A percentile compares a stretch with the other conserved stretches of the same genome.
Conservation (phyloP, 345 rosid genomes). For the Euphorbia tirucalli region DNA sequence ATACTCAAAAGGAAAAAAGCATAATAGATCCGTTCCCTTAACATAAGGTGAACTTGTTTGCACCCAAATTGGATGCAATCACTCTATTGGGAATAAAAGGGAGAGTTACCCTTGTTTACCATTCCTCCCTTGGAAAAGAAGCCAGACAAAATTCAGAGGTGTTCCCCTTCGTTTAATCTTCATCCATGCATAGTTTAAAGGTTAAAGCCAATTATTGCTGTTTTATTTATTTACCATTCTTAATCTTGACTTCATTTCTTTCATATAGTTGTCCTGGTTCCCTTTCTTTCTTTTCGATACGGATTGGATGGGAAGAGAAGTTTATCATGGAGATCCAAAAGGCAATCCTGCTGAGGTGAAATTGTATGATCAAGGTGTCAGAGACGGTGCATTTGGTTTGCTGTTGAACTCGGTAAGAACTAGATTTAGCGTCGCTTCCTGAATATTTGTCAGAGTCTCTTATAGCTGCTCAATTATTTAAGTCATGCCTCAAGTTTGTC, state of each 20-base stretch:
- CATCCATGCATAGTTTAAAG: neutral
- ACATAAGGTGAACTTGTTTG: neutral
- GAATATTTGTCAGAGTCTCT: constrained; percentile 9
- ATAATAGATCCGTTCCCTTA: neutral
- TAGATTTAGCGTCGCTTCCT: constrained; percentile 34
- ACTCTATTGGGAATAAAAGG: too few relatives aligned
- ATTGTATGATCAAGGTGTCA: constrained; percentile 80
- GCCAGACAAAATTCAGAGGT: neutral
- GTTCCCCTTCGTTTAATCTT: neutral
- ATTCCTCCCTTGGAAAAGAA: neutral
- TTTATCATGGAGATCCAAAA: constrained; percentile 87
- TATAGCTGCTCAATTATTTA: neutral
- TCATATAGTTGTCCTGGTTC: constrained; percentile 91
- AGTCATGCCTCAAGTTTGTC: neutral
- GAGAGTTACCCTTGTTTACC: neutral
- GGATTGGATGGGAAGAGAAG: constrained; percentile 99
- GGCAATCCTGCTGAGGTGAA: constrained; percentile 50
- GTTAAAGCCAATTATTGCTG: constrained; percentile 6
- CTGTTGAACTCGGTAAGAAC: constrained; percentile 98
- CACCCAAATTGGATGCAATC: too few relatives aligned
- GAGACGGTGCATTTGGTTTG: constrained; percentile 99
- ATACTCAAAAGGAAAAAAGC: neutral
- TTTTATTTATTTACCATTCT: neutral
- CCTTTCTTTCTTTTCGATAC: constrained; percentile 97
- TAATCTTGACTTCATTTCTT: constrained; percentile 19